These are phyloP conservation scores for Wickerhamomyces sp. DNA, from an alignment of 1,139 yeast species.

Conservation along the genomic window DNA sequence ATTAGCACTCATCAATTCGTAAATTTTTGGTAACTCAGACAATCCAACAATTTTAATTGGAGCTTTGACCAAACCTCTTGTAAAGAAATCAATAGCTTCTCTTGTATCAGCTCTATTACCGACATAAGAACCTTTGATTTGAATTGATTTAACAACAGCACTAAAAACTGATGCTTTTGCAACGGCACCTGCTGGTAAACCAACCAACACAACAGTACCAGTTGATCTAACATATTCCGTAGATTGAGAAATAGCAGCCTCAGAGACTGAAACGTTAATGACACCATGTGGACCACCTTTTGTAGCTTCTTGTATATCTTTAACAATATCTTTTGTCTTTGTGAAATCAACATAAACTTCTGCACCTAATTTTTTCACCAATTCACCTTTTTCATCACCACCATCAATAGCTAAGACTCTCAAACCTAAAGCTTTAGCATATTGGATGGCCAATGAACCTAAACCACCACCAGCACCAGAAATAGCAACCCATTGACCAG, in stretches of 20 bases:
- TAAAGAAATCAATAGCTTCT: constrained; percentile 61
- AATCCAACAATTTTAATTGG: constrained; percentile 57
- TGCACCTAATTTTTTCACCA: constrained; percentile 48
- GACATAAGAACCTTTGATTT: constrained; percentile 59
- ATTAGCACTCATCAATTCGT: constrained; percentile 53
- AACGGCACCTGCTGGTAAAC: constrained; percentile 59
- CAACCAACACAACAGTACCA: constrained; percentile 59
- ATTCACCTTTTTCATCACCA: constrained; percentile 51
- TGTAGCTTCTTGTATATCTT: constrained; percentile 42
- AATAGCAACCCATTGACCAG: constrained; percentile 60
- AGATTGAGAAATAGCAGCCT: constrained; percentile 50
- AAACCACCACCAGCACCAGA: constrained; percentile 68
- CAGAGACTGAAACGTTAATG: constrained; percentile 58
- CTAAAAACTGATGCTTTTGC: constrained; percentile 49
- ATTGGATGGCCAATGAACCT: constrained; percentile 58
- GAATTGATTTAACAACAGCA: constrained; percentile 51
- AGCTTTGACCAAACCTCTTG: constrained; percentile 55
- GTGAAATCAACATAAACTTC: constrained; percentile 52
- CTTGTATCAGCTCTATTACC: constrained; percentile 70
- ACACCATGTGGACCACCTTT: constrained; percentile 62
- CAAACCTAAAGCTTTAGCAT: constrained; percentile 58
- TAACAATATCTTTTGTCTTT: constrained; percentile 43
- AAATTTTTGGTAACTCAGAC: constrained; percentile 49
- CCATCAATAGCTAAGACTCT: constrained; percentile 59
- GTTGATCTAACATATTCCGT: constrained; percentile 49